Base-by-base conservation (phyloP, 345 rosid species). In the Melastoma malabathricum region DNA sequence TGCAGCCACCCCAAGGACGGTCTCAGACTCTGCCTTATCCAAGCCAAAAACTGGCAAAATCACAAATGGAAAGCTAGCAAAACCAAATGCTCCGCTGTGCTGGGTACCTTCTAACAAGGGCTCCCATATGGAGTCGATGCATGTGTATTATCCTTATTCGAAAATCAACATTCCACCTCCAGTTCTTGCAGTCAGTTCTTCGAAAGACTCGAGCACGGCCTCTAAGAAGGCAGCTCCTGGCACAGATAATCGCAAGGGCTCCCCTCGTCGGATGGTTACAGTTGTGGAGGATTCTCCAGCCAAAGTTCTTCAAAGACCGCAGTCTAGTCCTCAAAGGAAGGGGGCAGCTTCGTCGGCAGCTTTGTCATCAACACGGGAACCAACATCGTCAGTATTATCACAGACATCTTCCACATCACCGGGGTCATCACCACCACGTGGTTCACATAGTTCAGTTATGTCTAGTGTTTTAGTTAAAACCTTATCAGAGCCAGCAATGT, bases 21-120 rank as follows among this genome's bases (percentile, higher is more conserved):
- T 56, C 67, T 71, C 72, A 43, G 94, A 86, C 67, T 60, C 77
- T 10, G 55, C 53, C 56, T 15, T 46, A 20, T 59, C 75, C 45
- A 78, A 78, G 65, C 79, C 70, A 13, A 87, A 83, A 78, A 61
- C 12, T 34, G 41, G 41, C 41, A 34, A 34, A 34, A 34, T 64
- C 54, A 58, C 69, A 56, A 67, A 71, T 50, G 77, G 66, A 57
- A 88, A 84, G 63, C 72, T 65, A 64, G 88, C 88, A 53, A 88
- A 78, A 80, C 85, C 97, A 58, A 83, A 66, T 62, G 58, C 75
- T 23, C 72, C 72, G 18, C 83, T 89, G 53, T 77, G 87, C 58
- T 88, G 97, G 99, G 74, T 88, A 59, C 90, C 97, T 23, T 60
- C 94, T 16, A 83, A 85, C 73, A 92, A 79, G 68, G 97, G 86